These are phyloP conservation scores for Euphorbia schlechtendalii DNA, from an alignment of 441 rosid species.

Conservation along the genomic window DNA sequence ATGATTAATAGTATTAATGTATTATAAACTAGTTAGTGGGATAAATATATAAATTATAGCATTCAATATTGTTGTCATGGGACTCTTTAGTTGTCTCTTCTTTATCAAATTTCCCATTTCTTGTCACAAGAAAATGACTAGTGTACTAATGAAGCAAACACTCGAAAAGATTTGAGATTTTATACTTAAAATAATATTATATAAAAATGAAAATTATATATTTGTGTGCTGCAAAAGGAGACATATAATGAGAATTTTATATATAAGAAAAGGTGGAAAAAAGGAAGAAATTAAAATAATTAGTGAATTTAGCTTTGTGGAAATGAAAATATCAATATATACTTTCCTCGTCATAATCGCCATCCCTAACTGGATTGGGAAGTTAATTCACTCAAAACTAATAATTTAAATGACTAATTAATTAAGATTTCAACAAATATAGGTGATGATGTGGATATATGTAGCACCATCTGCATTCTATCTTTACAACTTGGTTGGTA, in stretches of 20 bases:
- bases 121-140: conserved; percentile 26
- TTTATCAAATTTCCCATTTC: conserved; percentile 14
- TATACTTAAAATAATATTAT: neutral
- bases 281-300: conserved; percentile 1
- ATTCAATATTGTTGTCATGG: conserved; percentile 15
- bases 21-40: neutral
- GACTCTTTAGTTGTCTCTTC: conserved; percentile 21
- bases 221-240: conserved; percentile 10
- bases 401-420: no score
- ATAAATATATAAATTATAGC: neutral
- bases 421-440: neutral
- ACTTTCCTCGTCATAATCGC: neutral
- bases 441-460: neutral
- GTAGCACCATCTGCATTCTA: conserved; percentile 16
- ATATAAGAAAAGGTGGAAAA: conserved; percentile 2
- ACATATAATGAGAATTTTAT: conserved; percentile 7
- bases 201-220: neutral
- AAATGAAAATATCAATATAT: no score
- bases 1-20: neutral
- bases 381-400: no score
- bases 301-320: no score
- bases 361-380: neutral
- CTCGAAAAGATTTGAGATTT: conserved; percentile 14
- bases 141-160: conserved; percentile 1
- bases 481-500: conserved; percentile 16